phyloP scores from a whole-genome alignment of 345 rosid genomes.

The Citrus medica region DNA sequence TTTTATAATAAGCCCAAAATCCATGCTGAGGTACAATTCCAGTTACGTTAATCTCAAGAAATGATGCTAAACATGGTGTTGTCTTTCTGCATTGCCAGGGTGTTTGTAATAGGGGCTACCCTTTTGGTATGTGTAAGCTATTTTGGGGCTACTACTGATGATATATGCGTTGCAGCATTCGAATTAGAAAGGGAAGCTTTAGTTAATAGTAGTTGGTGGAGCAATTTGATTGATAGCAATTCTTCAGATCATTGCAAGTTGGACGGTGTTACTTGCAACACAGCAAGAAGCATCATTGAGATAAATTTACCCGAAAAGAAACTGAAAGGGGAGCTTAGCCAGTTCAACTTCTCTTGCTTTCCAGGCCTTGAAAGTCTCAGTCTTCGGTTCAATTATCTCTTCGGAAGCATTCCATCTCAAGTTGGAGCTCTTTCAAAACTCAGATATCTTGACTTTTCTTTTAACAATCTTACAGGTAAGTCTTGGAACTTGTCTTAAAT shows the following conservation, averaged over 20 bases:
- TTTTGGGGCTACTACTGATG: no score
- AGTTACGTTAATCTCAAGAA: no score
- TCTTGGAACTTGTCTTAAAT: no score
- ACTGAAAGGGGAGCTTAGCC: background rate
- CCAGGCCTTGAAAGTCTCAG: background rate
- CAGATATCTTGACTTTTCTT: background rate
- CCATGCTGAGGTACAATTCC: no score
- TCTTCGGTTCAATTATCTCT: background rate
- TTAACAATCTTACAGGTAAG: background rate
- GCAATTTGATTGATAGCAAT: background rate
- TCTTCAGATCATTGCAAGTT: background rate
- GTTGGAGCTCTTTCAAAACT: background rate
- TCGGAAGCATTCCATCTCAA: background rate
- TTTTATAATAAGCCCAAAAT: no score
- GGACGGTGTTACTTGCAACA: background rate
- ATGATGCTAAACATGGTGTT: no score
- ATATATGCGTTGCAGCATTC: no score
- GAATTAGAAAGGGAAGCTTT: background rate
- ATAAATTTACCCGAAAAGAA: background rate
- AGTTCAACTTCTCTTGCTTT: background rate
- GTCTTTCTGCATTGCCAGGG: no score
- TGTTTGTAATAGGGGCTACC: no score
- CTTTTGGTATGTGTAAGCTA: no score
- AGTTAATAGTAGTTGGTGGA: background rate
- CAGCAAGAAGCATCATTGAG: background rate